These are phyloP conservation scores for Mycena indigotica DNA, from an alignment of 768 basidiomycete species.

Conservation along the genomic window DNA sequence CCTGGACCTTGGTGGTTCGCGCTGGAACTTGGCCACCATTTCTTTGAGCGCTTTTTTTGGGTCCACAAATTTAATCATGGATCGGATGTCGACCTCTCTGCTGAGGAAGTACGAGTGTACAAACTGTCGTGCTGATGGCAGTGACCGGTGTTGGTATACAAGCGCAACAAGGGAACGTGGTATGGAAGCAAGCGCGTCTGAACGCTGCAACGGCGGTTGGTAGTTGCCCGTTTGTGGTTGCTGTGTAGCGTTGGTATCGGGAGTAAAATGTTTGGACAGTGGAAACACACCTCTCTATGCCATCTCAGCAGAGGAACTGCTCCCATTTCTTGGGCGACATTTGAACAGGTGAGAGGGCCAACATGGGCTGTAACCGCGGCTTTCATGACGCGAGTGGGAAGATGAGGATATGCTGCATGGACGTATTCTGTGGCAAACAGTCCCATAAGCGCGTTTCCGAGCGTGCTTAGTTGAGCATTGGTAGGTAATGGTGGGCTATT, in stretches of 20 bases:
- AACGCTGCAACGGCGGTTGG: constrained; percentile 59
- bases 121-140: constrained; percentile 85
- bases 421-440: constrained; percentile 87
- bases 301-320: constrained; percentile 77
- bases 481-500: constrained; percentile 54
- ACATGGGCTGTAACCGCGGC: constrained; percentile 92
- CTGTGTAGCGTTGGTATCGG: too few species aligned
- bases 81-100: constrained; percentile 78
- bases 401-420: constrained; percentile 78
- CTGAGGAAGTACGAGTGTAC: constrained; percentile 87
- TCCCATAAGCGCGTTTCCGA: constrained; percentile 90
- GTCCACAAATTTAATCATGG: constrained; percentile 79
- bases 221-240: constrained; percentile 48
- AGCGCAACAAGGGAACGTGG: constrained; percentile 86
- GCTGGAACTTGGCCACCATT: constrained; percentile 69
- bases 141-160: constrained; percentile 85
- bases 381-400: constrained; percentile 90
- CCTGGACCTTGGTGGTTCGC: constrained; percentile 73
- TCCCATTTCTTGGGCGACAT: constrained; percentile 85
- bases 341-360: constrained; percentile 80
- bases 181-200: constrained; percentile 88
- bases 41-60: constrained; percentile 77
- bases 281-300: constrained; percentile 67
- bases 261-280: too few species aligned
- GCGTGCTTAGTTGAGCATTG: constrained; percentile 72